Base-by-base conservation (phyloP, 345 rosid species). In the Cardamine chenopodiifolia region DNA sequence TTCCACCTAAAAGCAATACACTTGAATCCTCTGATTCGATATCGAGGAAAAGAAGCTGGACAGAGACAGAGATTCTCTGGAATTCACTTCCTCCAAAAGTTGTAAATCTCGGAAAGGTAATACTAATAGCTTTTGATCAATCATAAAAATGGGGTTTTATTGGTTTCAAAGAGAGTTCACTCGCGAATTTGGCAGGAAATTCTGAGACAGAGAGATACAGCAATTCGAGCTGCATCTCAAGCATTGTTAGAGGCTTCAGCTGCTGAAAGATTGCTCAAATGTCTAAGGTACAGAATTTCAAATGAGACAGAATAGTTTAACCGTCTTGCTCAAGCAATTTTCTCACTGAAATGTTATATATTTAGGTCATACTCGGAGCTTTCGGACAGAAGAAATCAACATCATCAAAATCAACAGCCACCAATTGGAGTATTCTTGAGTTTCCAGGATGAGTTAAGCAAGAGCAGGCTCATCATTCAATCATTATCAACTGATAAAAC, bases 181-280 rank as follows among this genome's bases (percentile, higher is more conserved):
- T 50, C 1, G 28, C 1, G 15, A 28, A 49, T 50, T 10, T 70
- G 52, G 26, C 85, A 87, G 90, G 89, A 91, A 29, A 85, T 85
- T 26, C 31, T 82, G 23, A 79, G 67, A 60, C 88, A 83, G 44
- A 86, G 86, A 82, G 90, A 89, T 74, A 71, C 40, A 17, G 89
- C 90, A 45, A 31, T 88, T 68, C 77, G 74, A 48, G 81, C 85
- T 75, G 86, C 91, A 17, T 75, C 82, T 20, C 89, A 86, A 31
- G 87, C 90, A 48, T 77, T 88, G 76, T 79, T 84, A 78, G 90
- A 89, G 68, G 93, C 93, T 70, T 81, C 93, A 35, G 87, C 88
- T 45, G 69, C 87, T 22, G 90, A 89, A 71, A 80, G 83, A 79
- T 78, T 86, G 78, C 88, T 91, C 52, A 89, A 83, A 67, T 86